Conservation (phyloP, 2,329 filamentous ascomycete species). For the Botrytis sinoallii region DNA sequence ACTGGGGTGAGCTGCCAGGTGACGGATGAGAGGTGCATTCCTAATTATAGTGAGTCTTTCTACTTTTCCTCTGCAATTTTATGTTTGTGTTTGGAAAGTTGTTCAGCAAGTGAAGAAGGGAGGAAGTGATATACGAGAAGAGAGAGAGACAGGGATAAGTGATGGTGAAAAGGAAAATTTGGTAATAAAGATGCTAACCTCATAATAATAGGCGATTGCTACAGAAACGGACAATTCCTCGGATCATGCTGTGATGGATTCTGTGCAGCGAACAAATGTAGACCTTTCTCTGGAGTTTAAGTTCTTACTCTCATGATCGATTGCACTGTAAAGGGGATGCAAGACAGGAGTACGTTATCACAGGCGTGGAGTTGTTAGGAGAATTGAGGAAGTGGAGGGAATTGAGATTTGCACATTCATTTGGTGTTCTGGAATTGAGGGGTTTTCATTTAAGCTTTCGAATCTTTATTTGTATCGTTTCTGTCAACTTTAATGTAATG, state of each 20-base stretch:
- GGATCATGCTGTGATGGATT: constrained; percentile 17
- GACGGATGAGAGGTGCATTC: constrained; percentile 11
- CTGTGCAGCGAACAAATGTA: constrained; percentile 16
- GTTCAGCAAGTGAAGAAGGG: background rate
- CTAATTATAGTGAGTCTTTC: constrained; percentile 9
- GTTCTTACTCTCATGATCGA: background rate
- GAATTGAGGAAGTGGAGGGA: background rate
- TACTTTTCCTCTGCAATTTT: background rate
- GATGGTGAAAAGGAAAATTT: background rate
- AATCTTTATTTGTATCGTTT: background rate
- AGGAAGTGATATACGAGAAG: background rate
- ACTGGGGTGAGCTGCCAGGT: constrained; percentile 2
- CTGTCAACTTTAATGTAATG: background rate
- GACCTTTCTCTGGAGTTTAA: constrained; percentile 12
- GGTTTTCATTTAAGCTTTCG: background rate
- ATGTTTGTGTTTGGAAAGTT: background rate
- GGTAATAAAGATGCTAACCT: background rate
- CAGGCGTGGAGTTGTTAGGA: background rate
- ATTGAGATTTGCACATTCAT: fast-evolving
- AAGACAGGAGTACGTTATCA: background rate
- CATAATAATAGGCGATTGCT: background rate
- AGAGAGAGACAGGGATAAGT: no score
- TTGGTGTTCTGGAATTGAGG: background rate
- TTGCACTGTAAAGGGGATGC: fast-evolving
- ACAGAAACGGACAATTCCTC: background rate